phyloP scores from a whole-genome alignment of 345 rosid species.

The Brassica juncea region DNA sequence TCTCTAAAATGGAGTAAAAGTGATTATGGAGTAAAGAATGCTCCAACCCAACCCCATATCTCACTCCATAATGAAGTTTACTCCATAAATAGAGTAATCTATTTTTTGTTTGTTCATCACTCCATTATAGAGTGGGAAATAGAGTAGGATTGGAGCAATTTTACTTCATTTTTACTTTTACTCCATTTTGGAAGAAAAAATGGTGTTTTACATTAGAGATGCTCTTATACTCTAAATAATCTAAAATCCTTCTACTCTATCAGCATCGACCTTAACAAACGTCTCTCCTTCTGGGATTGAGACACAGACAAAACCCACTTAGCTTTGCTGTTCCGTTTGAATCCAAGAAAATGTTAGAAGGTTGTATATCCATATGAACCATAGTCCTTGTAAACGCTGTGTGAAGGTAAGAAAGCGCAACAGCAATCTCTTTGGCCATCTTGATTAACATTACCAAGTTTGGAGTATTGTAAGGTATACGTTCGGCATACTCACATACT shows the following conservation, averaged over 20 bases:
- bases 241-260: constrained; percentile 33
- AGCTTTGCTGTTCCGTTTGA: constrained; percentile 27
- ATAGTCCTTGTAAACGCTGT: constrained; percentile 25
- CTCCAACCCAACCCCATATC: too few species aligned
- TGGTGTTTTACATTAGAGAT: too few species aligned
- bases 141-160: too few species aligned
- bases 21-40: too few species aligned
- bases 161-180: too few species aligned
- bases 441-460: background rate
- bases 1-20: too few species aligned
- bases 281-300: constrained; percentile 37
- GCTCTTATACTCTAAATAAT: constrained; percentile 26
- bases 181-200: too few species aligned
- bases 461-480: constrained; percentile 7
- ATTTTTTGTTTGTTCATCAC: too few species aligned
- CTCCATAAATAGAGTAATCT: too few species aligned
- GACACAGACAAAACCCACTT: constrained; percentile 32
- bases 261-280: constrained; percentile 30
- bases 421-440: constrained; percentile 31
- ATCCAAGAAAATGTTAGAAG: constrained; percentile 34
- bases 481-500: constrained; percentile 38
- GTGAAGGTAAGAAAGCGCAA: constrained; percentile 38
- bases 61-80: too few species aligned
- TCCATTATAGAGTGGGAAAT: too few species aligned
- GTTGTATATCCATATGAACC: constrained; percentile 34